Percentiles rank a stretch among this genome's conserved stretches.
phyloP scores from a whole-genome alignment of 2,329 filamentous ascomycete genomes.

The Escovopsis sp. region DNA sequence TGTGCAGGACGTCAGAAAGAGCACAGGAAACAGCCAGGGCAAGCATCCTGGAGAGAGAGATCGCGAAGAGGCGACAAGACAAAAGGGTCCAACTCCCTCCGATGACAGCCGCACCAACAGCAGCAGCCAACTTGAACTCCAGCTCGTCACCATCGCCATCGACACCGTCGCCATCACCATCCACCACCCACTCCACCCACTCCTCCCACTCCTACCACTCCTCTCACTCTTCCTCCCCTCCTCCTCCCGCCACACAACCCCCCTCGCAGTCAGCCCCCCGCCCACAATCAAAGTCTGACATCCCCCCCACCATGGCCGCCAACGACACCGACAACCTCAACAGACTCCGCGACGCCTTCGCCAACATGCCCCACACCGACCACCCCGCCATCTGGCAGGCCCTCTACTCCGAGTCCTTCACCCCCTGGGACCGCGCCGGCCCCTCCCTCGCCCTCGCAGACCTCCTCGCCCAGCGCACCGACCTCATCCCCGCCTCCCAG shows the following conservation, averaged over 20 bases:
- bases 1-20: too few relatives aligned
- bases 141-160: too few relatives aligned
- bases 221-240: neutral
- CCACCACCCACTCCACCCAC: neutral
- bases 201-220: neutral
- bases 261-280: too few relatives aligned
- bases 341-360: conserved; percentile 21
- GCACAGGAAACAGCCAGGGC: too few relatives aligned
- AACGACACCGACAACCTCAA: conserved; percentile 6
- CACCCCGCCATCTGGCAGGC: conserved; percentile 29
- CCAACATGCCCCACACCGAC: conserved; percentile 15
- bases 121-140: neutral
- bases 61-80: too few relatives aligned
- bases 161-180: neutral
- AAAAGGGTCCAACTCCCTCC: too few relatives aligned
- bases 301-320: neutral
- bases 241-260: neutral
- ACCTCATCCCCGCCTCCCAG: conserved; percentile 26
- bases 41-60: too few relatives aligned
- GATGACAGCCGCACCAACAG: neutral
- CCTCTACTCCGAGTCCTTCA: conserved; percentile 28
- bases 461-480: conserved; percentile 28
- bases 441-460: conserved; percentile 39
- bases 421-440: conserved; percentile 41
- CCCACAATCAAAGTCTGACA: neutral